phyloP scores from a whole-genome alignment of 1,139 yeast species.

The Suhomyces maxii region DNA sequence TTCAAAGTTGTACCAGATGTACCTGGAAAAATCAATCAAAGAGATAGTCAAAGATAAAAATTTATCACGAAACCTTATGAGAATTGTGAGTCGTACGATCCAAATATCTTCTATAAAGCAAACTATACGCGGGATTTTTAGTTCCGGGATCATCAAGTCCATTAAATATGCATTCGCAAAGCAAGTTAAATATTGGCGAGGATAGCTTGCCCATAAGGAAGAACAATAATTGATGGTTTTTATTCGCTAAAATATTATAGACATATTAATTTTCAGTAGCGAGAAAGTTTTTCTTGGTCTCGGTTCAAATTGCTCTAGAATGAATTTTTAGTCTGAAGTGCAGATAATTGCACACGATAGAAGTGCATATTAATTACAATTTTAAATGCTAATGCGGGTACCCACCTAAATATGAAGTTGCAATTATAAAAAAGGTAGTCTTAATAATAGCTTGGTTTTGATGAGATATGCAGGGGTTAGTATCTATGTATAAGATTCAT shows the following conservation, averaged over 20 bases:
- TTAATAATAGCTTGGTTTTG: too few relatives aligned
- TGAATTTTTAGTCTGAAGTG: too few relatives aligned
- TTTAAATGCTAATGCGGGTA: too few relatives aligned
- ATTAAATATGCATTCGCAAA: conserved; percentile 79
- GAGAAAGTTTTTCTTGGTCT: neutral
- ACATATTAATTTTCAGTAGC: neutral
- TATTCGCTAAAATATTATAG: neutral
- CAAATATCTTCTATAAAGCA: conserved; percentile 71
- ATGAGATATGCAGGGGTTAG: too few relatives aligned
- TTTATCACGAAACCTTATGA: conserved; percentile 40
- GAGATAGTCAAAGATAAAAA: conserved; percentile 41
- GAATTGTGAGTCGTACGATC: conserved; percentile 59
- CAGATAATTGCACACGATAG: too few relatives aligned
- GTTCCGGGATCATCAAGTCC: conserved; percentile 81
- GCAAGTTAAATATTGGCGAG: conserved; percentile 31
- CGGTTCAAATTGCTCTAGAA: neutral
- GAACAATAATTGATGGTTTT: neutral
- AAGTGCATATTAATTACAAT: too few relatives aligned
- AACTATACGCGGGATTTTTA: conserved; percentile 76
- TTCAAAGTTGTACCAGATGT: conserved; percentile 42
- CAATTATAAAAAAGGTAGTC: too few relatives aligned
- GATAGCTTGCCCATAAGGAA: conserved; percentile 4
- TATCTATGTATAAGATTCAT: too few relatives aligned
- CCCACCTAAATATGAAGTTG: too few relatives aligned
- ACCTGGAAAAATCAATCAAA: conserved; percentile 32